These are phyloP conservation scores for Penicillium samsonianum DNA, from an alignment of 495 filamentous ascomycete species.

Conservation along the genomic window DNA sequence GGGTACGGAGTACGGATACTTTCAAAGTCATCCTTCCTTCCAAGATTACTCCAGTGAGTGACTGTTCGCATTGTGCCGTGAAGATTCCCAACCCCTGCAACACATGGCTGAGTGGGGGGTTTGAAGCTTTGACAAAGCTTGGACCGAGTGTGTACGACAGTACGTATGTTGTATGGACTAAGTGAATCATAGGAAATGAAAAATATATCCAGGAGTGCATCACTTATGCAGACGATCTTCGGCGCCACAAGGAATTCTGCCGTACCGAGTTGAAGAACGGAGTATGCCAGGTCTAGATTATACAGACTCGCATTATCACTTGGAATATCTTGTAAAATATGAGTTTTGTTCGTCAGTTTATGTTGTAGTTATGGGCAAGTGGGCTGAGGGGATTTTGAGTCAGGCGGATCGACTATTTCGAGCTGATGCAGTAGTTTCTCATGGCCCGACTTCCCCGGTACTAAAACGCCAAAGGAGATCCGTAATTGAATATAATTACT, in stretches of 20 bases:
- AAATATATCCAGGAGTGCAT: neutral
- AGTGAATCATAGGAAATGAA: neutral
- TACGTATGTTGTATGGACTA: neutral
- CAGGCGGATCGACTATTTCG: neutral
- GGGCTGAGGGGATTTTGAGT: neutral
- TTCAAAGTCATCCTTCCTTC: neutral
- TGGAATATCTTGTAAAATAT: neutral
- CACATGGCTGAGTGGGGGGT: neutral
- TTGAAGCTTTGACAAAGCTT: neutral
- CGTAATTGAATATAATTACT: neutral
- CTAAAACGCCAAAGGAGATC: neutral
- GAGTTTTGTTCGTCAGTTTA: neutral
- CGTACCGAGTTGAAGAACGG: neutral
- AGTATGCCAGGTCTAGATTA: neutral
- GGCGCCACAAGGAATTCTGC: neutral
- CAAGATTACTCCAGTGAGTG: neutral
- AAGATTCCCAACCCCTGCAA: neutral
- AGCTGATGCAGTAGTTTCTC: neutral
- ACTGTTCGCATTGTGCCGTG: neutral
- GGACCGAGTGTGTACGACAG: neutral
- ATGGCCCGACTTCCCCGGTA: slow-evolving; percentile 12
- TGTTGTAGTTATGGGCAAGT: neutral
- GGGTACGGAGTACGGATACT: neutral
- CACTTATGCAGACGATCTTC: neutral
- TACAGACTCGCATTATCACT: neutral